Conservation (phyloP, 2,329 filamentous ascomycete genomes). For the Alternaria gansuensis region DNA sequence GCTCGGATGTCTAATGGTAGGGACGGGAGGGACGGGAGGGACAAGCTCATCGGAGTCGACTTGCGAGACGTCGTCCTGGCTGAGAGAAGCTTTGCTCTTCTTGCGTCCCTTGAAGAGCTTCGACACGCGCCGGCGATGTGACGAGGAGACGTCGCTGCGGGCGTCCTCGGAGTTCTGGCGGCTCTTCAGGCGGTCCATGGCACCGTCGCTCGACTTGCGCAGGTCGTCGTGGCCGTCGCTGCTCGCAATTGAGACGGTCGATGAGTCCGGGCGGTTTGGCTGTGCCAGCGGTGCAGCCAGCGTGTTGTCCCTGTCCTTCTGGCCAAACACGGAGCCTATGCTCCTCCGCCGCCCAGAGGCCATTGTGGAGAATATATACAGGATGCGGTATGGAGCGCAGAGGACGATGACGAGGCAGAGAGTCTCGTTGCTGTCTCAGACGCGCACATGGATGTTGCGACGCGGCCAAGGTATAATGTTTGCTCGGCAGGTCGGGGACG, state of each 20-base stretch:
- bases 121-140: constrained; percentile 58
- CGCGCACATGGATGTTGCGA: constrained; percentile 19
- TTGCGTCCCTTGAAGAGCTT: constrained; percentile 62
- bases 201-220: constrained; percentile 50
- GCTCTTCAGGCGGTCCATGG: constrained; percentile 53
- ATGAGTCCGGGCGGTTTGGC: constrained; percentile 44
- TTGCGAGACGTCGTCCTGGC: constrained; percentile 43
- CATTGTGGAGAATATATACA: constrained; percentile 22
- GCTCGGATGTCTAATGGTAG: constrained; percentile 27
- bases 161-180: constrained; percentile 53
- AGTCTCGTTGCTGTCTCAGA: constrained; percentile 8
- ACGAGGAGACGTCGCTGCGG: constrained; percentile 53
- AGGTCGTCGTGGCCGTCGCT: constrained; percentile 43
- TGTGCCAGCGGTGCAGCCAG: constrained; percentile 37
- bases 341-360: constrained; percentile 38
- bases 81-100: constrained; percentile 43
- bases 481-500: constrained; percentile 11
- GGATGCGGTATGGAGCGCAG: neutral
- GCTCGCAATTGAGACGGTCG: constrained; percentile 45
- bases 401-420: constrained; percentile 2
- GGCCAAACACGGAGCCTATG: constrained; percentile 31
- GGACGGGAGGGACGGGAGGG: constrained; percentile 35
- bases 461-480: neutral
- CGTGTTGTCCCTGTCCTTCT: constrained; percentile 31
- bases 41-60: constrained; percentile 31